Percentiles rank a stretch among this genome's conserved stretches.
phyloP scores from a whole-genome alignment of 371 early-diverging fungal genomes.

The Rhizopus stolonifer region DNA sequence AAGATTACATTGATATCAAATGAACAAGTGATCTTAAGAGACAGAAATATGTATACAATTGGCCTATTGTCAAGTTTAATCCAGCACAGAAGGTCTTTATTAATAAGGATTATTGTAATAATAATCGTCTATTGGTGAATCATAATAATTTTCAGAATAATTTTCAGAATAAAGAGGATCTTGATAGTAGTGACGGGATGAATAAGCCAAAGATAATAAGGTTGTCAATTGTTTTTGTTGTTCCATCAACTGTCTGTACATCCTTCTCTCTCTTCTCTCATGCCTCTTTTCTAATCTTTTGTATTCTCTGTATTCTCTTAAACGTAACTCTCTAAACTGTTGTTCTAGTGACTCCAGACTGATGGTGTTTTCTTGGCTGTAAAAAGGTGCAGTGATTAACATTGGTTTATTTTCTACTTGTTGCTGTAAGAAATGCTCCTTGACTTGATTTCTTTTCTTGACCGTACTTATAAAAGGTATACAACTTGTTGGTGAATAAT shows the following conservation, averaged over 20 bases:
- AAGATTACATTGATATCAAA: too few relatives aligned
- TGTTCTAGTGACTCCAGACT: constrained; percentile 5
- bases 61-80: too few relatives aligned
- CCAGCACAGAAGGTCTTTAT: too few relatives aligned
- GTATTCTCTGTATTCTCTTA: not conserved
- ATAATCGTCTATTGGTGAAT: too few relatives aligned
- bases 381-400: constrained; percentile 11
- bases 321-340: not conserved
- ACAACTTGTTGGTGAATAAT: not conserved
- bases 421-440: not conserved
- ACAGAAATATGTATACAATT: too few relatives aligned
- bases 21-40: too few relatives aligned
- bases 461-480: not conserved
- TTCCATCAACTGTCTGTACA: not conserved
- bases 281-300: constrained; percentile 11
- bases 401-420: not conserved
- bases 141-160: too few relatives aligned
- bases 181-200: too few relatives aligned
- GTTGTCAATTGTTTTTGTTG: constrained; percentile 5
- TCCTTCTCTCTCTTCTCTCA: not conserved
- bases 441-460: not conserved
- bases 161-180: too few relatives aligned
- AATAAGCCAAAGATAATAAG: too few relatives aligned
- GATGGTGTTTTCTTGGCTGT: not conserved
- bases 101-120: too few relatives aligned